Conservation (phyloP, 2,329 filamentous ascomycete genomes). For the Plenodomus lindquistii region DNA sequence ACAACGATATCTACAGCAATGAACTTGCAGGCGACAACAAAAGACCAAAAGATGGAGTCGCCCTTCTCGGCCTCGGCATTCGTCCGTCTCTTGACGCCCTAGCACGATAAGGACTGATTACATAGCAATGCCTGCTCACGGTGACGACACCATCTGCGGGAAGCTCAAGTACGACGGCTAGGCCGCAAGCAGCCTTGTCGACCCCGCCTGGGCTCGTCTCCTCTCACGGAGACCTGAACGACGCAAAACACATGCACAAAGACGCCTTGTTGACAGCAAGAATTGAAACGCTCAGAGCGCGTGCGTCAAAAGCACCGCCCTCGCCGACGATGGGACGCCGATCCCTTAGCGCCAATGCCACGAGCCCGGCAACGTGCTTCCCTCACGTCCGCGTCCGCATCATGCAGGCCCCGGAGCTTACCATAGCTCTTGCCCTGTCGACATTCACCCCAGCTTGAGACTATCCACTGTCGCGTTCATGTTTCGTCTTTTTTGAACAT, state of each 20-base stretch:
- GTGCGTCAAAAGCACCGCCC: not conserved
- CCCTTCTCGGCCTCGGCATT: not conserved
- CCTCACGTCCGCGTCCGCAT: slow-evolving; percentile 4
- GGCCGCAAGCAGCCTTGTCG: slow-evolving; percentile 5
- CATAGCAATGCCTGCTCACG: slow-evolving; percentile 26
- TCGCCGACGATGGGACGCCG: not conserved
- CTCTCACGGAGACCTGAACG: not conserved
- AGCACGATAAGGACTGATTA: slow-evolving; percentile 31
- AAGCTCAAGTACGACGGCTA: slow-evolving; percentile 11
- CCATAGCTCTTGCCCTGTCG: slow-evolving; percentile 6
- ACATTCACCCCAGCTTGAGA: not conserved
- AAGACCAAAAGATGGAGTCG: slow-evolving; percentile 6
- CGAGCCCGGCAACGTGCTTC: slow-evolving; percentile 7
- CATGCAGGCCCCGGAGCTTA: slow-evolving; percentile 21
- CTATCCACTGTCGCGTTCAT: not conserved
- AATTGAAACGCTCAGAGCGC: too few species aligned
- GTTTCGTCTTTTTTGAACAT: not conserved
- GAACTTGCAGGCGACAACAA: slow-evolving; percentile 5
- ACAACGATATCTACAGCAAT: slow-evolving; percentile 11
- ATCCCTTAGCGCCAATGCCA: slow-evolving; percentile 1
- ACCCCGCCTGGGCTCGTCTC: not conserved
- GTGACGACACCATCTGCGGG: slow-evolving; percentile 23
- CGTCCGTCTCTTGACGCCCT: slow-evolving; percentile 8
- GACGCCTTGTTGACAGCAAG: too few species aligned
- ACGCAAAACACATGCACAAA: not conserved